Percentiles rank a stretch among this genome's conserved stretches.
Evolutionary conservation across 192 early-diverging fungal genomes (phyloP).

Genomic region (Backusella westeae): DNA sequence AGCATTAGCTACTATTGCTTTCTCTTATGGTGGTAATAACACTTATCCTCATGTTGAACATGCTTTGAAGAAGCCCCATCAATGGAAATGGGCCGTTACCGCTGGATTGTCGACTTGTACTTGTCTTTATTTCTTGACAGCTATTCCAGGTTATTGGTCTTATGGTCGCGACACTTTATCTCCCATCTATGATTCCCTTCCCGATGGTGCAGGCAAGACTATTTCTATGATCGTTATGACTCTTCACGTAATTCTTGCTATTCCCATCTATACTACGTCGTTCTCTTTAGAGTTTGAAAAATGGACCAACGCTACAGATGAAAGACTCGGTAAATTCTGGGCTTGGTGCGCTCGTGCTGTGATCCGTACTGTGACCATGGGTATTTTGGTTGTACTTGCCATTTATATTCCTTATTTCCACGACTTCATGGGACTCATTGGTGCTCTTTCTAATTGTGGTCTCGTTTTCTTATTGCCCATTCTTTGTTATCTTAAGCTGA

Average conservation of each 20-base stretch:
- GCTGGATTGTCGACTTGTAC: slow-evolving; percentile 64
- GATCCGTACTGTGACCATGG: slow-evolving; percentile 58
- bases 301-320: slow-evolving; percentile 54
- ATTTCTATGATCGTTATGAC: slow-evolving; percentile 73
- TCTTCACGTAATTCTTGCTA: slow-evolving; percentile 77
- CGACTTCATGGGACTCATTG: slow-evolving; percentile 75
- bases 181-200: slow-evolving; percentile 73
- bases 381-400: slow-evolving; percentile 54
- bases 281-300: slow-evolving; percentile 76
- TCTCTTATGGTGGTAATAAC: slow-evolving; percentile 83
- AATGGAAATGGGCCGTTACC: slow-evolving; percentile 69
- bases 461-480: slow-evolving; percentile 87
- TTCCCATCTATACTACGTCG: slow-evolving; percentile 73
- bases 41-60: slow-evolving; percentile 85
- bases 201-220: slow-evolving; percentile 57
- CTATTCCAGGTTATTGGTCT: slow-evolving; percentile 66
- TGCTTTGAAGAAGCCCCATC: slow-evolving; percentile 67
- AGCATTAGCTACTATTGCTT: slow-evolving; percentile 76
- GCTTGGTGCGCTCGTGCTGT: slow-evolving; percentile 55
- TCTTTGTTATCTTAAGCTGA: slow-evolving; percentile 74
- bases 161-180: slow-evolving; percentile 67
- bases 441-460: slow-evolving; percentile 71
- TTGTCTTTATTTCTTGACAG: slow-evolving; percentile 67
- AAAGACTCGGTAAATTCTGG: slow-evolving; percentile 44
- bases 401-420: slow-evolving; percentile 77